Percentiles rank a stretch among this genome's conserved stretches.
phyloP scores from a whole-genome alignment of 169 alveolate species.

The Neospora caninum region DNA sequence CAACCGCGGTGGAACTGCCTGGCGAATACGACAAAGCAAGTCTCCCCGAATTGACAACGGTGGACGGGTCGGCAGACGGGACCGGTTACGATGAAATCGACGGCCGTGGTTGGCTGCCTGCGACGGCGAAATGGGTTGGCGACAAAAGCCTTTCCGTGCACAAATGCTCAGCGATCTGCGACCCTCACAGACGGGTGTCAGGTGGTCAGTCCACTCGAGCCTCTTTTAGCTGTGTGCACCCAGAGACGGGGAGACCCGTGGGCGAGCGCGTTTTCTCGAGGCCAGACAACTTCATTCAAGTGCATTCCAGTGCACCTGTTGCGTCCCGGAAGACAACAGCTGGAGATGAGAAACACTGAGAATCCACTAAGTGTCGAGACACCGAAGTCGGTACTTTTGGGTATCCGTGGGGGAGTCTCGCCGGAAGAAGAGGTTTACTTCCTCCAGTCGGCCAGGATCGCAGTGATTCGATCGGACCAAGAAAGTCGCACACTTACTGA shows the following conservation, averaged over 20 bases:
- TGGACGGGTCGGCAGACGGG: not conserved
- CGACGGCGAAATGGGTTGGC: constrained; percentile 40
- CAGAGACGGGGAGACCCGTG: not conserved
- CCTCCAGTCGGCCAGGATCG: too few species aligned
- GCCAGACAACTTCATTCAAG: not conserved
- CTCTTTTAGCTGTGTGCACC: not conserved
- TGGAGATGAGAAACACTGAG: not conserved
- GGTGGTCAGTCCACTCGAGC: not conserved
- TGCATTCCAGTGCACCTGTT: not conserved
- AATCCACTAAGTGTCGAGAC: too few species aligned
- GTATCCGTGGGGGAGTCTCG: too few species aligned
- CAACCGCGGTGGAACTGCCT: constrained; percentile 10
- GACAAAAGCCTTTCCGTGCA: constrained; percentile 39
- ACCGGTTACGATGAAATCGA: not conserved
- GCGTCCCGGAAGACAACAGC: not conserved
- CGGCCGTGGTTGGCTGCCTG: constrained; percentile 46
- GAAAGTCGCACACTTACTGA: too few species aligned
- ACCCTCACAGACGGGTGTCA: not conserved
- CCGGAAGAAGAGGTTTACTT: too few species aligned
- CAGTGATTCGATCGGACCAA: too few species aligned
- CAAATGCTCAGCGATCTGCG: not conserved
- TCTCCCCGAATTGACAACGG: not conserved
- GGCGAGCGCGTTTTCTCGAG: not conserved
- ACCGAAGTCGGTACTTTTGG: too few species aligned
- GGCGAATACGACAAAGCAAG: not conserved